Conservation (phyloP, 371 early-diverging fungal genomes). For the Smittium culicis region DNA sequence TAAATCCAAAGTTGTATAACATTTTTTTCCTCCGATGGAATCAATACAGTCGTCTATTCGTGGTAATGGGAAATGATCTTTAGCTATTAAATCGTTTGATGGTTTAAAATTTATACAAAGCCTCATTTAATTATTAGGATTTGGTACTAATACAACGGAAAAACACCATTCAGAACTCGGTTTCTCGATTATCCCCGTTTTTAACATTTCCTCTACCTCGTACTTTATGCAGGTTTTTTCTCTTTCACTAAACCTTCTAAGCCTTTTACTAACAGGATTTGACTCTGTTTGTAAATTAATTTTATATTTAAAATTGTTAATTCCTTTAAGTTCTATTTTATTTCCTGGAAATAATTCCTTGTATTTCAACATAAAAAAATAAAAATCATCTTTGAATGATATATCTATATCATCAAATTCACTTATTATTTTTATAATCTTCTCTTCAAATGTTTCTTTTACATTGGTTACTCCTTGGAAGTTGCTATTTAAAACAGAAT, state of each 20-base stretch:
- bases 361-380: not conserved
- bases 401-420: not conserved
- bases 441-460: not conserved
- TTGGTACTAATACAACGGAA: not conserved
- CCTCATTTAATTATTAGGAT: not conserved
- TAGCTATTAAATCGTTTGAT: not conserved
- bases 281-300: not conserved
- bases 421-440: not conserved
- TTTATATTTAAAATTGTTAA: not conserved
- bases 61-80: not conserved
- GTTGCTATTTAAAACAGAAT: not conserved
- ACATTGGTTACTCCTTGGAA: not conserved
- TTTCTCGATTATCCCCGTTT: not conserved
- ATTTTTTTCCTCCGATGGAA: not conserved
- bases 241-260: not conserved
- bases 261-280: not conserved
- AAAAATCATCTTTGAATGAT: not conserved
- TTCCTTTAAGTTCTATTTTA: not conserved
- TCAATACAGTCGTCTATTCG: not conserved
- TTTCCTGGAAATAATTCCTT: not conserved
- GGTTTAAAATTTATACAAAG: not conserved
- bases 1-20: not conserved
- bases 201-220: not conserved
- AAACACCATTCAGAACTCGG: not conserved
- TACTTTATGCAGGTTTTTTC: not conserved